Evolutionary conservation across 805 yeast genomes (phyloP).

Genomic region (Cyberlindnera misumaiensis): DNA sequence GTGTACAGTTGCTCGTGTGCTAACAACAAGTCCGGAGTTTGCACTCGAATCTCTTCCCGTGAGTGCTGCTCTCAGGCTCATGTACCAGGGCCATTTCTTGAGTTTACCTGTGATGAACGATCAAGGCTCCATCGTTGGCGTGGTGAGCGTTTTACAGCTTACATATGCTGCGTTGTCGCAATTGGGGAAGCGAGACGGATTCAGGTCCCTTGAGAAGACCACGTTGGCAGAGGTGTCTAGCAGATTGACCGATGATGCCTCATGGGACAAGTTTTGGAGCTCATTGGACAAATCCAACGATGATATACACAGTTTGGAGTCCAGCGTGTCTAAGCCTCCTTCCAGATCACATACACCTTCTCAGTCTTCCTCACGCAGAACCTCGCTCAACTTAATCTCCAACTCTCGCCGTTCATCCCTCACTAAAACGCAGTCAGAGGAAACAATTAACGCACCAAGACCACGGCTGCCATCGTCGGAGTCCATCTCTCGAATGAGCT

Average conservation of each 20-base stretch:
- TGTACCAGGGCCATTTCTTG: constrained; percentile 41
- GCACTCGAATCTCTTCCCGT: constrained; percentile 33
- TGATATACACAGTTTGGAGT: constrained; percentile 21
- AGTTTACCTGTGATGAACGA: constrained; percentile 35
- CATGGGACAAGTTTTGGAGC: constrained; percentile 29
- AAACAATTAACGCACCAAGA: constrained; percentile 3
- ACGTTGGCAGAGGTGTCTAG: constrained; percentile 19
- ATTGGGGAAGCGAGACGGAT: constrained; percentile 24
- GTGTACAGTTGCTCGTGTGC: constrained; percentile 34
- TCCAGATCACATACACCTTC: constrained; percentile 22
- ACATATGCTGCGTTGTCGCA: constrained; percentile 35
- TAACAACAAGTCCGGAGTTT: constrained; percentile 41
- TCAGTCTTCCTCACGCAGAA: constrained; percentile 10
- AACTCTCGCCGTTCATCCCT: constrained; percentile 19
- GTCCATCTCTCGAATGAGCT: constrained; percentile 17
- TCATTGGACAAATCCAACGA: constrained; percentile 25
- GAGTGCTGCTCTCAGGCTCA: constrained; percentile 37
- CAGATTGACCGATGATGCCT: constrained; percentile 20
- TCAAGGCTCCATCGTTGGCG: constrained; percentile 27
- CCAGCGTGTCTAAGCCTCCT: constrained; percentile 20
- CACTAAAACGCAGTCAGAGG: constrained; percentile 5
- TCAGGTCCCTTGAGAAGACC: constrained; percentile 13
- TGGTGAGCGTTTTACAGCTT: constrained; percentile 37
- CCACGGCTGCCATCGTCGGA: constrained; percentile 18
- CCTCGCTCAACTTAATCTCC: constrained; percentile 14